Base-by-base conservation (phyloP, 1,139 yeast genomes). In the Torulaspora pretoriensis region DNA sequence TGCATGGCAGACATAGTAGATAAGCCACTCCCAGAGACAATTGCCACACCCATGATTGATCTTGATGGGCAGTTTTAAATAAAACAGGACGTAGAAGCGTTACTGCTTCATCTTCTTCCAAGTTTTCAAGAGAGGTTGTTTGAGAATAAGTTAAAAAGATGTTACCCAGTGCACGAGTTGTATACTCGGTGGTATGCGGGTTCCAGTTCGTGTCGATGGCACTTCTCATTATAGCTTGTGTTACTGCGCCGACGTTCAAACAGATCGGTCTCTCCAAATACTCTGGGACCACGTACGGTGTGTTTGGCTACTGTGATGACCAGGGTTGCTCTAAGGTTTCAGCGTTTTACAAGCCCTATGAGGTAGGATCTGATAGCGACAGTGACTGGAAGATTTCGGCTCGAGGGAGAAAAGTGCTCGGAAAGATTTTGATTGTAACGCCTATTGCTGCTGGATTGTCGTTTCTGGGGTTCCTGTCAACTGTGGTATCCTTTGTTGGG, bases 391-490 rank as follows among this genome's bases (percentile, higher is more conserved):
- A 74, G 25, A 55, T 83, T 50, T 77, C 80, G 10, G 68, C 77
- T 0, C 68, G 71, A 35, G 81, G 88, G 1, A 73, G 96, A 54
- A 75, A 74, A 50, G 72, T 80, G 1, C 74, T 90, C 43, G 82
- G 94, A 3, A 79, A 80, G 52, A 72, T 87, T 38, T 72, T 92
- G 45, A 78, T 90, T 36, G 78, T 87, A 14, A 89, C 85, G 53
- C 95, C 95, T 0, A 78, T 90, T 27, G 87, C 95, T 3, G 79
- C 87, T 12, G 95, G 90, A 0, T 70, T 87, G 60, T 80, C 60
- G 17, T 60, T 63, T 43, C 42, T 63, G 14, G 51, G 86, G n/a
- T 71, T 82, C 42, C 54, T 84, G 8, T 64, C 81, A 3, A 49
- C 53, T 7, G 38, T 50, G 25, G 27, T 53, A 6, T 47, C 57